Percentiles rank a stretch among this genome's conserved stretches.
Evolutionary conservation across 179 eudicot species (phyloP).

Genomic region (Spergularia azorica): DNA sequence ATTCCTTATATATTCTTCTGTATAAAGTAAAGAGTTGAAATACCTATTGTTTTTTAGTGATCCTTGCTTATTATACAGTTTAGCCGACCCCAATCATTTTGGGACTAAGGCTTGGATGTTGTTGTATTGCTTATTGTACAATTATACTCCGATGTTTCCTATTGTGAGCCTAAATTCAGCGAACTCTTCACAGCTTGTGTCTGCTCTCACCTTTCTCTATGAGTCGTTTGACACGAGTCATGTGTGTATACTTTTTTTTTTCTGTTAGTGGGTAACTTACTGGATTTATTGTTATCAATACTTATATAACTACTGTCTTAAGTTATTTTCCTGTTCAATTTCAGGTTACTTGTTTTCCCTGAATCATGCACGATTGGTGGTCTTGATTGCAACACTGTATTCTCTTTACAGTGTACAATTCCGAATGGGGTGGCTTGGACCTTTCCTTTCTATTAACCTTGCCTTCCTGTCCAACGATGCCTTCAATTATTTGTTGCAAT

Average conservation of each 20-base stretch:
- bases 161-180: no score
- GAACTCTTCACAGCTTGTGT: no score
- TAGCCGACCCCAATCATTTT: no score
- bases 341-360: slow-evolving; percentile 94
- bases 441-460: slow-evolving; percentile 77
- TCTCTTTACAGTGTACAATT: slow-evolving; percentile 76
- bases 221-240: no score
- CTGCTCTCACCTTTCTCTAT: no score
- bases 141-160: no score
- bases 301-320: neutral
- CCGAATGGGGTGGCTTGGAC: slow-evolving; percentile 87
- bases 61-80: no score
- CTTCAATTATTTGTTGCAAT: slow-evolving; percentile 66
- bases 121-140: no score
- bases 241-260: slow-evolving; percentile 3
- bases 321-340: no score
- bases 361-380: slow-evolving; percentile 90
- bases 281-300: neutral
- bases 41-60: no score
- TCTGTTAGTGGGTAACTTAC: neutral
- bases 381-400: slow-evolving; percentile 77
- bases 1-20: neutral
- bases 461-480: slow-evolving; percentile 86
- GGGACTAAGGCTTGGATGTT: no score
- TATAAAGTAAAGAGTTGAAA: no score